phyloP scores from a whole-genome alignment of 2,329 filamentous ascomycete genomes.

The Fusarium veterinarium region DNA sequence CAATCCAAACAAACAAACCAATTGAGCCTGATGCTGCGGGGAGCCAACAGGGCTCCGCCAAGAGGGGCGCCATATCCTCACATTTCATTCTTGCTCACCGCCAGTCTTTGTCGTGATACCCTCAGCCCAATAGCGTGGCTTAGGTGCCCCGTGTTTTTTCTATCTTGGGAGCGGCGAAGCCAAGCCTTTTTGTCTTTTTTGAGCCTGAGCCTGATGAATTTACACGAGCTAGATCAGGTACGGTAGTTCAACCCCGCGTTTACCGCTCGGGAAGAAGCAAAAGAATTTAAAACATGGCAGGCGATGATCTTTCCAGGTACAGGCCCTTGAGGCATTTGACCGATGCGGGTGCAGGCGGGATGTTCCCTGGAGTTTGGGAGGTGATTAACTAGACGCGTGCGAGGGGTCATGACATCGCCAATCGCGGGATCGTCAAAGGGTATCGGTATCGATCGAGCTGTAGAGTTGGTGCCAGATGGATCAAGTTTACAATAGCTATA shows the following conservation, averaged over 20 bases:
- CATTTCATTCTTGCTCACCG: slow-evolving; percentile 30
- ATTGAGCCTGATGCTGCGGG: slow-evolving; percentile 29
- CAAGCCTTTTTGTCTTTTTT: not conserved
- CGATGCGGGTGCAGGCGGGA: slow-evolving; percentile 38
- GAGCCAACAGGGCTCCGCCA: slow-evolving; percentile 18
- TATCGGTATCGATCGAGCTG: slow-evolving; percentile 29
- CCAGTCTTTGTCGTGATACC: slow-evolving; percentile 37
- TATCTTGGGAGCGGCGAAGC: slow-evolving; percentile 40
- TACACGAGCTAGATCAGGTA: slow-evolving; percentile 17
- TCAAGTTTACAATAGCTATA: slow-evolving; percentile 9
- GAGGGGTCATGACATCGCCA: slow-evolving; percentile 41
- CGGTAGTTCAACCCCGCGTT: slow-evolving; percentile 43
- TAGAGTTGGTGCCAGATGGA: slow-evolving; percentile 16
- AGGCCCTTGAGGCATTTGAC: slow-evolving; percentile 36
- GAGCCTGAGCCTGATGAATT: not conserved
- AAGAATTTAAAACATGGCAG: slow-evolving; percentile 22
- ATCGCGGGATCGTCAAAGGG: slow-evolving; percentile 38
- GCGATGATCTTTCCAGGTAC: slow-evolving; percentile 33
- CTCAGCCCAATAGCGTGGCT: slow-evolving; percentile 38
- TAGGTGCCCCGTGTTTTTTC: slow-evolving; percentile 23
- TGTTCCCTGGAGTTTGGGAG: slow-evolving; percentile 28
- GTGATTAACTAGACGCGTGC: slow-evolving; percentile 9
- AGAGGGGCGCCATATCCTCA: slow-evolving; percentile 9
- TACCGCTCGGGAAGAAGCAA: slow-evolving; percentile 32
- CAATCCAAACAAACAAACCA: slow-evolving; percentile 39